A percentile compares a stretch with the other conserved stretches of the same genome.
Conservation (phyloP, 352 stramenopile species). For the Globisporangium alternatum region DNA sequence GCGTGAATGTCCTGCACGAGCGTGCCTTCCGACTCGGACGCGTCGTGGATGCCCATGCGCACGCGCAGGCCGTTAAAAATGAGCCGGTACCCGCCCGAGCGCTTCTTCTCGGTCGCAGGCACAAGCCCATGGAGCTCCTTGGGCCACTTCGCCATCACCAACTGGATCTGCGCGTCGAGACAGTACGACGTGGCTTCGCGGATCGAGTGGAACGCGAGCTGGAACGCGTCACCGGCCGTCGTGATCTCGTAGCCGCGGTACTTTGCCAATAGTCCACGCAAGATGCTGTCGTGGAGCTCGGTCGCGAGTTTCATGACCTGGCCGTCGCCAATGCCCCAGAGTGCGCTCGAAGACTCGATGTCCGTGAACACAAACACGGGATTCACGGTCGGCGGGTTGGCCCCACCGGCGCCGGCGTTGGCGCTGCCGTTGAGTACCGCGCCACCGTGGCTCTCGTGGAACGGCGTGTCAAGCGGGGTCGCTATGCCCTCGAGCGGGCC, state of each 20-base stretch:
- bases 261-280: constrained; percentile 48
- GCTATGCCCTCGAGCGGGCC: constrained; percentile 2
- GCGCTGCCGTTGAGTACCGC: not conserved
- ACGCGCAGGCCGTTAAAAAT: constrained; percentile 68
- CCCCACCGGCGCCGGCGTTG: not conserved
- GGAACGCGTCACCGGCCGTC: constrained; percentile 68
- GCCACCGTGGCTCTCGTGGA: constrained; percentile 20
- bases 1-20: constrained; percentile 54
- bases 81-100: constrained; percentile 27
- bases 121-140: constrained; percentile 47
- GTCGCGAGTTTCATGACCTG: constrained; percentile 58
- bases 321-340: constrained; percentile 54
- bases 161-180: constrained; percentile 56
- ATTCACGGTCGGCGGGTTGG: constrained; percentile 1
- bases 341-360: constrained; percentile 71
- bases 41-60: constrained; percentile 79
- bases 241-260: constrained; percentile 79
- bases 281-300: constrained; percentile 60
- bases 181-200: constrained; percentile 63
- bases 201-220: constrained; percentile 73
- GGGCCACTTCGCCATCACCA: constrained; percentile 64
- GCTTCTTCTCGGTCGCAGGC: constrained; percentile 55
- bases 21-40: constrained; percentile 41
- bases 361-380: constrained; percentile 81
- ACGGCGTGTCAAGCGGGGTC: constrained; percentile 25